A percentile compares a stretch with the other conserved stretches of the same genome.
Conservation (phyloP, 768 basidiomycete species). For the Mycena pura region DNA sequence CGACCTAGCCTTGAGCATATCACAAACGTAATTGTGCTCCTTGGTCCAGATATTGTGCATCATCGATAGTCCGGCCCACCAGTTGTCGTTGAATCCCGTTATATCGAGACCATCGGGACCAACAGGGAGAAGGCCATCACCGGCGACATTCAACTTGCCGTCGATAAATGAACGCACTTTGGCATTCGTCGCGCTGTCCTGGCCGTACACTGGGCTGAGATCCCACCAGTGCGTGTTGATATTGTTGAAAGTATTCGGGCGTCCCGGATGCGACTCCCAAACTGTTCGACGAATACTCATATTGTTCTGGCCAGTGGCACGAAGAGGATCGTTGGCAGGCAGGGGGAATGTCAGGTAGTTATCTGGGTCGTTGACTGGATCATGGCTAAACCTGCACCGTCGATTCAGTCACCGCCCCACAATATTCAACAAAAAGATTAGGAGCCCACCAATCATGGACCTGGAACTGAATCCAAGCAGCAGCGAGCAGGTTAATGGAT, state of each 20-base stretch:
- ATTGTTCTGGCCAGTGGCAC: slow-evolving; percentile 10
- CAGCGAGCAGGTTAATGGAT: slow-evolving; percentile 15
- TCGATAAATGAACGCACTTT: slow-evolving; percentile 7
- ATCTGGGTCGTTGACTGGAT: slow-evolving; percentile 12
- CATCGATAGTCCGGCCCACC: slow-evolving; percentile 22
- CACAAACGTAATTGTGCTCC: slow-evolving; percentile 22
- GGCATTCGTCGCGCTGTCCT: slow-evolving; percentile 11
- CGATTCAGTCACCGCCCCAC: neutral
- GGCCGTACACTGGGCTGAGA: slow-evolving; percentile 15
- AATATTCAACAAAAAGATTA: neutral
- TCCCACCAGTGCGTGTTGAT: slow-evolving; percentile 23
- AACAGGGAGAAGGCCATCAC: slow-evolving; percentile 13
- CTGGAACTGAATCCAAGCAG: slow-evolving; percentile 19
- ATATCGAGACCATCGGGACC: slow-evolving; percentile 13
- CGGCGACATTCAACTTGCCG: slow-evolving; percentile 16
- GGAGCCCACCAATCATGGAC: slow-evolving; percentile 14
- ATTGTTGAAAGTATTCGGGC: slow-evolving; percentile 16
- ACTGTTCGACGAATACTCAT: slow-evolving; percentile 13
- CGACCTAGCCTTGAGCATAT: slow-evolving; percentile 19
- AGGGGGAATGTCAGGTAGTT: slow-evolving; percentile 7
- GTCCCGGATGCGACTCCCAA: neutral
- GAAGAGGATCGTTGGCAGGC: slow-evolving; percentile 13
- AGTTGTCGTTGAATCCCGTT: slow-evolving; percentile 17
- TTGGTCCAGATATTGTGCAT: slow-evolving; percentile 20
- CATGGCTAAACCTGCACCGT: slow-evolving; percentile 17